These are phyloP conservation scores for Agroathelia rolfsii DNA, from an alignment of 1,284 basidiomycete species.

Conservation along the genomic window DNA sequence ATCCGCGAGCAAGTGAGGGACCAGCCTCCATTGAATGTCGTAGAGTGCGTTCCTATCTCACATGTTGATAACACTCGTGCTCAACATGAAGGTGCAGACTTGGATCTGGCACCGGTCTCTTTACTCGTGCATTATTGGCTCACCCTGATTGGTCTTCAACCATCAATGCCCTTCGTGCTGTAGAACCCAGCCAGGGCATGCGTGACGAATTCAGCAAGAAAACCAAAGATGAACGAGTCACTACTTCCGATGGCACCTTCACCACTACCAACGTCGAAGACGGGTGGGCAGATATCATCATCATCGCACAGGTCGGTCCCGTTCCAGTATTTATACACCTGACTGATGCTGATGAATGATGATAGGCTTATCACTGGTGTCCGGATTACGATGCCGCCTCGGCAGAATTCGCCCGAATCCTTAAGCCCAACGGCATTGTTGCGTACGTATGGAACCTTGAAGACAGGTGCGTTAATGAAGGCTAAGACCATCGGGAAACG, in stretches of 20 bases:
- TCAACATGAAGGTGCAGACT: slow-evolving; percentile 42
- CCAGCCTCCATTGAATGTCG: slow-evolving; percentile 42
- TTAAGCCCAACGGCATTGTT: slow-evolving; percentile 58
- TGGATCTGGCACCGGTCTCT: slow-evolving; percentile 70
- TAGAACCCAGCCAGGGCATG: slow-evolving; percentile 73
- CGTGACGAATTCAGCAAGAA: slow-evolving; percentile 46
- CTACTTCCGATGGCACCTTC: slow-evolving; percentile 53
- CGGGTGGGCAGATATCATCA: slow-evolving; percentile 62
- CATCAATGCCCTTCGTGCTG: slow-evolving; percentile 44
- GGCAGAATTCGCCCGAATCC: slow-evolving; percentile 57
- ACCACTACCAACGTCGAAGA: slow-evolving; percentile 44
- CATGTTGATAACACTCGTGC: slow-evolving; percentile 1
- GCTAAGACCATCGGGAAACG: not conserved
- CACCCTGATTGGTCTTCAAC: slow-evolving; percentile 42
- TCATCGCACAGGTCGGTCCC: slow-evolving; percentile 59
- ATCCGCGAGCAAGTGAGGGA: slow-evolving; percentile 37
- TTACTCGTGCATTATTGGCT: slow-evolving; percentile 64
- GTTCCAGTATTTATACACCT: slow-evolving; percentile 1
- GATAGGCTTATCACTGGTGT: slow-evolving; percentile 76
- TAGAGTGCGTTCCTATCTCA: slow-evolving; percentile 43
- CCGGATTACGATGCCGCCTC: slow-evolving; percentile 58
- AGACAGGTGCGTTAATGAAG: slow-evolving; percentile 42
- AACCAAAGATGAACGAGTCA: slow-evolving; percentile 39
- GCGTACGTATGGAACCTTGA: slow-evolving; percentile 74
- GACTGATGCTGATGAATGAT: not conserved